Evolutionary conservation across 495 filamentous ascomycete species (phyloP), one percentile per base, ranked within the genome.

Genomic region (Podospora fimiseda): DNA sequence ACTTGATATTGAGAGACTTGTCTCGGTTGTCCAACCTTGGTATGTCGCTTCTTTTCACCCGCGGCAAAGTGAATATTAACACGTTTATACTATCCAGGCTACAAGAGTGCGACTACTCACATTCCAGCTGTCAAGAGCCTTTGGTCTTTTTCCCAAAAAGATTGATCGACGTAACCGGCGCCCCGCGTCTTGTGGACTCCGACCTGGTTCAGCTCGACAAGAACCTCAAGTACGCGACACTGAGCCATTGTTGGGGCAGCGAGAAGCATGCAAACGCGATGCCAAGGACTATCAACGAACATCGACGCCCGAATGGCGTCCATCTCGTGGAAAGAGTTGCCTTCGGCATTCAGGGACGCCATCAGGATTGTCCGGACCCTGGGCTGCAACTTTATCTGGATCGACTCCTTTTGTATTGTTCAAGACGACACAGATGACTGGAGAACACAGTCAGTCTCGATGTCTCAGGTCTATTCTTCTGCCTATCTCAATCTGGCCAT

Each of bases 161-260:
- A 16, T 39, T 51, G 20, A 51, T 51, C 0, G 39, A 51, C 1
- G 20, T 51, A 9, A 1, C 21, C 19, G 49, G n/a, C 18, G 14
- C 13, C 2, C 0, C 24, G 1, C 18, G 49, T 0, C 24, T 51
- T 3, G 21, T 51, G 9, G 49, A 51, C 14, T 15, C 20, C 11
- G 21, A 20, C 8, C 13, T 15, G 11, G 30, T 21, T 15, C 8
- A 37, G 8, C 33, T 37, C 8, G 8, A 8, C 8, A 8, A n/a
- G 33, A 30, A 11, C 13, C 21, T 18, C 33, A 51, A 43, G 20
- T 51, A 51, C 27, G 49, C 37, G 9, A 51, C 49, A 9, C 37
- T 51, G 20, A 43, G 49, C 22, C 38, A 51, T 24, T 51, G 37
- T 16, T 51, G 49, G 49, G 49, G 49, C 18, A 24, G 15, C 8